Conservation (phyloP, 352 stramenopile species). For the Blastocystis sp. region DNA sequence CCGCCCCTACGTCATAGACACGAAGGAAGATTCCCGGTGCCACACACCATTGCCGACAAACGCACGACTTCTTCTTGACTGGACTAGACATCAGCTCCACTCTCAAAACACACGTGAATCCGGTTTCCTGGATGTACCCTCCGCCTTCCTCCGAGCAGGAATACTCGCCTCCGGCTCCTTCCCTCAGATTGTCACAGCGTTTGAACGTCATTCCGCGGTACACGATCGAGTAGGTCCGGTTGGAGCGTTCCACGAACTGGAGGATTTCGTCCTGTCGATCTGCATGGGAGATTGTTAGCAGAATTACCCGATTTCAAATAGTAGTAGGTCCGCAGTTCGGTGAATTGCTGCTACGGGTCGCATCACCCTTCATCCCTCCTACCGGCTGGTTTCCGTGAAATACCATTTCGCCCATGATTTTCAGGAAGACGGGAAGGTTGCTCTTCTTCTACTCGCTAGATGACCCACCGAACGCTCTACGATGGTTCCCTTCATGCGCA, state of each 20-base stretch:
- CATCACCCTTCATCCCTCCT: background rate
- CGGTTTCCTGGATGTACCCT: background rate
- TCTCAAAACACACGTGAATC: background rate
- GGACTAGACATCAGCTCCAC: background rate
- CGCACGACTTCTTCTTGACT: background rate
- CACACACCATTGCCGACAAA: background rate
- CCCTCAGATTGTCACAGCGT: background rate
- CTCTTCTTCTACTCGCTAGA: background rate
- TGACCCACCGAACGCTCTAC: background rate
- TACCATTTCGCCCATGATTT: background rate
- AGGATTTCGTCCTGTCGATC: slow-evolving; percentile 12
- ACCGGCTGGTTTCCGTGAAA: background rate
- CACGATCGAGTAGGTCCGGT: background rate
- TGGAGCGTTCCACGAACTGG: background rate
- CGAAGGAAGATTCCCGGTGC: background rate
- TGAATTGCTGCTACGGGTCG: background rate
- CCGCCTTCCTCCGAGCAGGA: background rate
- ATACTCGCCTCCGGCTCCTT: background rate
- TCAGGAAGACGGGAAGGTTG: background rate
- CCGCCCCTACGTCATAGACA: background rate
- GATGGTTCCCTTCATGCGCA: background rate
- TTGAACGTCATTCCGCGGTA: background rate
- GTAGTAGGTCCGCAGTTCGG: background rate
- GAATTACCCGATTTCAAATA: background rate
- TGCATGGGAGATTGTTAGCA: background rate